phyloP scores from a whole-genome alignment of 768 basidiomycete species.

The Lactifluus piperatus region DNA sequence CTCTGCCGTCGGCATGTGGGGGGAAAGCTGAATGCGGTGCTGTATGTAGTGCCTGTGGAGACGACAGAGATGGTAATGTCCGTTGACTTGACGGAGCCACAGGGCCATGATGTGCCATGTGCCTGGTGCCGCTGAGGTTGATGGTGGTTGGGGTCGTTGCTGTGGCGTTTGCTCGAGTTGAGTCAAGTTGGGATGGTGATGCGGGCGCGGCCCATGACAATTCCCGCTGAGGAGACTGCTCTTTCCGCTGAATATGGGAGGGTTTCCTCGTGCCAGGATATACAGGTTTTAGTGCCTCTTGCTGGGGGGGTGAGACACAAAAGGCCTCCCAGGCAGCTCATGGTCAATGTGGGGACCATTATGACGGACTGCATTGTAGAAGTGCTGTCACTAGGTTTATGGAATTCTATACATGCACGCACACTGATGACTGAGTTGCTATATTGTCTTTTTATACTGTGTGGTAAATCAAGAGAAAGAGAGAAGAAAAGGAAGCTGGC shows the following conservation, averaged over 20 bases:
- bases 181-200: conserved; percentile 7
- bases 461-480: background rate
- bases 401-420: background rate
- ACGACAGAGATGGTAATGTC: background rate
- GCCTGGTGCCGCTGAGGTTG: conserved; percentile 21
- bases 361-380: background rate
- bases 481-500: background rate
- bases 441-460: no score
- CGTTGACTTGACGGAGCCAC: background rate
- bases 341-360: background rate
- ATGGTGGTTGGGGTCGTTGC: background rate
- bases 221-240: no score
- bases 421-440: background rate
- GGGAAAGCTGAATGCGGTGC: conserved; percentile 2
- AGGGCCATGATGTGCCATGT: conserved; percentile 16
- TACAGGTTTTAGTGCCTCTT: background rate
- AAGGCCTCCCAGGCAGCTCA: conserved; percentile 1
- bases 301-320: background rate
- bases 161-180: conserved; percentile 2
- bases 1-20: conserved; percentile 12
- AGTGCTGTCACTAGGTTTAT: background rate
- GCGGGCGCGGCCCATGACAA: no score
- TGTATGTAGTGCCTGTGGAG: background rate
- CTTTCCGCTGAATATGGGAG: conserved; percentile 4
- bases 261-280: background rate